A percentile compares a stretch with the other conserved stretches of the same genome.
phyloP scores from a whole-genome alignment of 768 basidiomycete species.

The Hericium erinaceus region DNA sequence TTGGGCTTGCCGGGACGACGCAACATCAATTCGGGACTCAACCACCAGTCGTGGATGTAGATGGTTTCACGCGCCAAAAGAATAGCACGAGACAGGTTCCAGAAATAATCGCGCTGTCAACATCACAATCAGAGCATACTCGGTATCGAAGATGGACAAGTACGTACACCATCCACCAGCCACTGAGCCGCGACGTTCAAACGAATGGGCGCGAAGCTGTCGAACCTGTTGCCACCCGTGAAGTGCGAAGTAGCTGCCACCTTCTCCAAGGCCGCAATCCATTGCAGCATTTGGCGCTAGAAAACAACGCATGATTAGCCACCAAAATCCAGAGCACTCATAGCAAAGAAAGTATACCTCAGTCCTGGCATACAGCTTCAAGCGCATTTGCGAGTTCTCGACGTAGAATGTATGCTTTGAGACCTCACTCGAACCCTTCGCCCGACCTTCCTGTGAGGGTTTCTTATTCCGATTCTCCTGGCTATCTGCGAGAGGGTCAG shows the following conservation, averaged over 20 bases:
- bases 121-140: not conserved
- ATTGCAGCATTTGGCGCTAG: constrained; percentile 93
- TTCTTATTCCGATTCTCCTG: constrained; percentile 18
- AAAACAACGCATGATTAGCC: not conserved
- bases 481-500: constrained; percentile 37
- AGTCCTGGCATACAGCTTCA: constrained; percentile 82
- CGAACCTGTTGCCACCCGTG: constrained; percentile 76
- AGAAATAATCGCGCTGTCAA: constrained; percentile 87
- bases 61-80: constrained; percentile 80
- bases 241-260: constrained; percentile 72
- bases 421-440: constrained; percentile 47
- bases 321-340: no score
- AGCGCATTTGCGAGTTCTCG: constrained; percentile 78
- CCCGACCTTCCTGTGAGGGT: constrained; percentile 25
- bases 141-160: not conserved
- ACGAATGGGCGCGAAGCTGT: constrained; percentile 88
- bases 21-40: constrained; percentile 81
- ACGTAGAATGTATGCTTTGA: constrained; percentile 95
- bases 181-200: constrained; percentile 93
- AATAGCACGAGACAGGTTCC: constrained; percentile 91
- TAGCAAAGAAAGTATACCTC: constrained; percentile 40
- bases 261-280: constrained; percentile 85
- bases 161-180: constrained; percentile 90
- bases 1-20: constrained; percentile 77
- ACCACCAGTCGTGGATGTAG: constrained; percentile 99